Percentiles rank a stretch among this genome's conserved stretches.
Evolutionary conservation across 148 eudicot species (phyloP).

Genomic region (Fagopyrum esculentum): DNA sequence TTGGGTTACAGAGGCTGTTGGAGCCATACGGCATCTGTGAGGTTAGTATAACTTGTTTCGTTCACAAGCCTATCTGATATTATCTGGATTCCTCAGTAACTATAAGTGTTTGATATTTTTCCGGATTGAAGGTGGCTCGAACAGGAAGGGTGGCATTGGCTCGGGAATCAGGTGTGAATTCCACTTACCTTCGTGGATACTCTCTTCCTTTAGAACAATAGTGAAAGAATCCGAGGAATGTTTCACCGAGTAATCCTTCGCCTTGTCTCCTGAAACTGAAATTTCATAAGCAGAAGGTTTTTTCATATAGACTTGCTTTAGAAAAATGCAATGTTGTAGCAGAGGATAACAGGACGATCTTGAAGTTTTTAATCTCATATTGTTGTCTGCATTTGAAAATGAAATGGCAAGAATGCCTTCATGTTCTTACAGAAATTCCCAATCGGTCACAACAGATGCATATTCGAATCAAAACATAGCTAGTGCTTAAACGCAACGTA

Average conservation of each 20-base stretch:
- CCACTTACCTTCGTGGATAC: constrained; percentile 65
- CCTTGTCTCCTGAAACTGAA: too few relatives aligned
- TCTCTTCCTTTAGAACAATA: constrained; percentile 35
- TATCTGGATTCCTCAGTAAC: too few relatives aligned
- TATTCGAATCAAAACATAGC: not conserved
- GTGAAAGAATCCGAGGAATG: not conserved
- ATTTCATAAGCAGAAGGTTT: not conserved
- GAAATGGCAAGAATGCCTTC: too few relatives aligned
- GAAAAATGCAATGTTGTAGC: too few relatives aligned
- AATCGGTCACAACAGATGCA: not conserved
- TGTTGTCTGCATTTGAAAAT: not conserved
- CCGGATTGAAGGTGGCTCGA: constrained; percentile 59
- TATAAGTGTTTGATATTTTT: too few relatives aligned
- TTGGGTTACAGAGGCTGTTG: constrained; percentile 72
- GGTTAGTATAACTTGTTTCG: constrained; percentile 34
- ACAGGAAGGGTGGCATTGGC: constrained; percentile 78
- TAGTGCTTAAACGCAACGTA: not conserved
- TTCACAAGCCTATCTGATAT: not conserved
- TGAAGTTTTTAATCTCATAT: not conserved
- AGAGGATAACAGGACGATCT: not conserved
- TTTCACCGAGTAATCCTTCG: not conserved
- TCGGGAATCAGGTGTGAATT: constrained; percentile 80
- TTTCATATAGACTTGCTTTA: not conserved
- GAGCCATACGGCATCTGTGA: constrained; percentile 94
- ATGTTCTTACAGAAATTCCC: not conserved